Base-by-base conservation (phyloP, 257 asterid genomes). In the Fraxinus quadrangulata region DNA sequence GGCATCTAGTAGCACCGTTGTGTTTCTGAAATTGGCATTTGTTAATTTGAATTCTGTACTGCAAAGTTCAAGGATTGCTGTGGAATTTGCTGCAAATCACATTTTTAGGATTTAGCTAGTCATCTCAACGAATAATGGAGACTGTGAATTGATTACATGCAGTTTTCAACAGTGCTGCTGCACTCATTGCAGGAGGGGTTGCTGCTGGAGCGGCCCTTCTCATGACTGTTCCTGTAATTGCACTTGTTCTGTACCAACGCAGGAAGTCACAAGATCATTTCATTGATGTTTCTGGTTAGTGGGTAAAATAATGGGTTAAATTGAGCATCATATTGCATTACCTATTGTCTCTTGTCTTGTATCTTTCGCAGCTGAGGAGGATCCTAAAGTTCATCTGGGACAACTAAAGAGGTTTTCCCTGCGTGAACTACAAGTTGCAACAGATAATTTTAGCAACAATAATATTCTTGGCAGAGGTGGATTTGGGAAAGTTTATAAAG, bases 241-340 rank as follows among this genome's bases (percentile, higher is more conserved):
- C 90, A 34, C 92, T 92, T 78, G 97, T 97, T 73, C 87, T 83
- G 87, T 89, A 85, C 84, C 87, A 96, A 49, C 86, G 95, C 83
- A 87, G 79, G 88, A 91, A 89, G 87, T 95, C 94, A 28, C 94
- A 89, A 47, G 97, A 90, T 87, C 82, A 92, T 86, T 94, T 91
- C 97, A 87, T 91, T 79, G 97, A 92, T 78, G 99, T 91, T 84
- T 97, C 97, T 75, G 97, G 97, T 94, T 75, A 79, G 97, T 86
- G 67, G 75, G 51, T 80, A 78, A 26, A 77, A 71, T 37, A 39
- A 81, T 40, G 19, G 33, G 9, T 56, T 66, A 21, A 69, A 37
- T 54, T 49, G 12, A 21, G 73, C 72, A 72, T 76, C 67, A 54
- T 78, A 66, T 76, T 49, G 2, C 42, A 10, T 40, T 39, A 28